Base-by-base conservation (phyloP, 2,329 filamentous ascomycete species). In the Plectosphaerella plurivora region DNA sequence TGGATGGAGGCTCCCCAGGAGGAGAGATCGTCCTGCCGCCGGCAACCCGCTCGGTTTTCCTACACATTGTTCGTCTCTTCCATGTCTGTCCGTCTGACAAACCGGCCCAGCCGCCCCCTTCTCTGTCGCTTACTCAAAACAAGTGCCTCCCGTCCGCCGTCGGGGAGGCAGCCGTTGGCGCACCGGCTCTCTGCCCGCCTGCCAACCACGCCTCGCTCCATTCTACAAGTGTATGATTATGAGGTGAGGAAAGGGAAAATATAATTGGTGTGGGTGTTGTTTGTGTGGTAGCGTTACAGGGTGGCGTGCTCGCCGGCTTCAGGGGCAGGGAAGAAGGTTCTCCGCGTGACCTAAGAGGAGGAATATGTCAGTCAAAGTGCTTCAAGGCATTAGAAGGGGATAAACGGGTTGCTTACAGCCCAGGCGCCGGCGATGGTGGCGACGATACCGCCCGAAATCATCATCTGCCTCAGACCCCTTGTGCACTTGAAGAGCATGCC, bases 401-500 rank as follows among this genome's bases (percentile, higher is more conserved):
- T n/a, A n/a, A n/a, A n/a, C n/a, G n/a, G n/a, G n/a, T n/a, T n/a
- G n/a, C 28, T 73, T 84, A 99, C 93, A 65, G 92, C 87, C 94
- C 95, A 99, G 55, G 76, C 81, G 59, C 89, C 91, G 51, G 94
- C 95, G 57, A 94, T 80, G 42, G 85, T 83, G 50, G 87, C 94
- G 54, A 97, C 92, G 60, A 99, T 87, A 61, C 87, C 90, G 57
- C 91, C 89, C 36, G 92, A 96, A 64, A 97, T 94, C 76, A 94
- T 79, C 92, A 97, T 97, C 35, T 91, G 92, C 71, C 89, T 83
- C 56, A 94, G 58, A 6, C 94, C 94, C 64, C 89, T 83, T 47
- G 95, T 97, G 70, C 92, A 96, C 81, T 97, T 97, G 76, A 99
- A 99, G 14, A 99, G 69, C 81, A 93, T 92, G 53, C 94, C 94